phyloP scores from a whole-genome alignment of 1,284 basidiomycete genomes.

The Inonotus obliquus region DNA sequence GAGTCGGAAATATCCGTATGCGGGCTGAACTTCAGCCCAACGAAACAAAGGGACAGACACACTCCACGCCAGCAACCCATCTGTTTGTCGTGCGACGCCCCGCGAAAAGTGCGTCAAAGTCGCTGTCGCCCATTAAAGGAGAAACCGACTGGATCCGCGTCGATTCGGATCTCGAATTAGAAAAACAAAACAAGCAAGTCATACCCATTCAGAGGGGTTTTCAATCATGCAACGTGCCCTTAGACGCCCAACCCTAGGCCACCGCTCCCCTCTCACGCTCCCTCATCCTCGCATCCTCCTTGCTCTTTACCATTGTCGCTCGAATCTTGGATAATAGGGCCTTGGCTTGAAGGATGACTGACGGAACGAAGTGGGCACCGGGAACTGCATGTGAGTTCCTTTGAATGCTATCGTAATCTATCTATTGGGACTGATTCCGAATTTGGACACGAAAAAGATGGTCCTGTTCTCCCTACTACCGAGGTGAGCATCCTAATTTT shows the following conservation, averaged over 20 bases:
- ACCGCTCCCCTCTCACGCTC: not conserved
- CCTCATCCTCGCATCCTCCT: not conserved
- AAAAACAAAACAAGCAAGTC: not conserved
- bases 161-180: not conserved
- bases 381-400: slow-evolving; percentile 21
- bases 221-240: slow-evolving; percentile 3
- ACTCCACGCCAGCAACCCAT: too few species aligned
- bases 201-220: not conserved
- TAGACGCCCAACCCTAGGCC: not conserved
- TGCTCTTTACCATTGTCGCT: not conserved
- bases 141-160: too few species aligned
- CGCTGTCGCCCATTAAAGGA: too few species aligned
- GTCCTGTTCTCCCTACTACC: slow-evolving; percentile 68
- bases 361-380: slow-evolving; percentile 22
- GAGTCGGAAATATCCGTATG: too few species aligned
- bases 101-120: too few species aligned
- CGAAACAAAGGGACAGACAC: too few species aligned
- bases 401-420: not conserved
- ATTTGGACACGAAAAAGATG: slow-evolving; percentile 43
- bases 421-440: not conserved
- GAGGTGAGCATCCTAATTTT: slow-evolving; percentile 24
- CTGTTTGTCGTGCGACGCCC: too few species aligned
- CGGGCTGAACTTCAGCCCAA: too few species aligned
- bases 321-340: not conserved
- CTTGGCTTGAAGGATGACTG: slow-evolving; percentile 3